Conservation (phyloP, 148 eudicot species). For the Polygonum aviculare region DNA sequence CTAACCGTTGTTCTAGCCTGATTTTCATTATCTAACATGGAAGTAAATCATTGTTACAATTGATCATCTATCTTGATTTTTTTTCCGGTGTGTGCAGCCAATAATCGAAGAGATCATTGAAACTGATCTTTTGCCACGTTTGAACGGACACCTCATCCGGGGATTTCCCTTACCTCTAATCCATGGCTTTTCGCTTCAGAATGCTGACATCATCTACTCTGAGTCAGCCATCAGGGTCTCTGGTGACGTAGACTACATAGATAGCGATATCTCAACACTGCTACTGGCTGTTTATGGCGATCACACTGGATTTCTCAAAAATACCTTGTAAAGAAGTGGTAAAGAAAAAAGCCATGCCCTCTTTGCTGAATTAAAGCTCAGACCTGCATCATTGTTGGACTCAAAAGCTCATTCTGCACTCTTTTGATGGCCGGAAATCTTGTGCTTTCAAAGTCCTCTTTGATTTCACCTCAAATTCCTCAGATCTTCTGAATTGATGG, state of each 20-base stretch:
- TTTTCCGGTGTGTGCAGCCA: slow-evolving; percentile 48
- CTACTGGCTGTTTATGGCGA: background rate
- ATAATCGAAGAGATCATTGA: slow-evolving; percentile 38
- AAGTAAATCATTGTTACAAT: background rate
- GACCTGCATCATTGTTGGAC: background rate
- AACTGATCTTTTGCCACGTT: slow-evolving; percentile 47
- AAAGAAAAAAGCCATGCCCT: background rate
- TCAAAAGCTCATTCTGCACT: background rate
- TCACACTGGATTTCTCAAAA: background rate
- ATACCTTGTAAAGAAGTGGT: background rate
- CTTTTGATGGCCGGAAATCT: background rate
- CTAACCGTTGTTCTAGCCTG: background rate
- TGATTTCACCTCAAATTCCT: background rate
- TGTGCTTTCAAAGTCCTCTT: background rate
- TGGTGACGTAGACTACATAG: slow-evolving; percentile 28
- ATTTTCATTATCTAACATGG: background rate
- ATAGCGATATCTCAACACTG: background rate
- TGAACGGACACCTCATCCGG: slow-evolving; percentile 37
- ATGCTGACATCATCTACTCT: slow-evolving; percentile 38
- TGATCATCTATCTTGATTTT: background rate
- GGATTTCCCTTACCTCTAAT: slow-evolving; percentile 62
- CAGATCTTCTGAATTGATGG: background rate
- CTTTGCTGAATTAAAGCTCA: background rate
- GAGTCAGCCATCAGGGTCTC: slow-evolving; percentile 45
- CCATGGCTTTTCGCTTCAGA: slow-evolving; percentile 55